phyloP scores from a whole-genome alignment of 1,284 basidiomycete species.

The Microbotryum lychnidis-dioicae region DNA sequence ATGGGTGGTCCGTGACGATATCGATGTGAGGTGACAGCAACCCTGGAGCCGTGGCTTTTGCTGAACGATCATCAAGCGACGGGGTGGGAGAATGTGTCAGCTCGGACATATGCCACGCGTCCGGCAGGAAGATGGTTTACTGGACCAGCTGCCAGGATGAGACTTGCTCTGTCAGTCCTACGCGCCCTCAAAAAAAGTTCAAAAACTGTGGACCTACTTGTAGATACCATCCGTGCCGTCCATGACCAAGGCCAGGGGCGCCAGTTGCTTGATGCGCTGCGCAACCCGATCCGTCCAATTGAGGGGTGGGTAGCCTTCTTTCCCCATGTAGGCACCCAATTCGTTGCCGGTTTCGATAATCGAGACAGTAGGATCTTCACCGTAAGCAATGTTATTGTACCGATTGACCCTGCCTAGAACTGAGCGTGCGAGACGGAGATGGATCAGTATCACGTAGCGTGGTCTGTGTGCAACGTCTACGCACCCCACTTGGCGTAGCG shows the following conservation, averaged over 20 bases:
- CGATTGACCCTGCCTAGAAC: slow-evolving; percentile 8
- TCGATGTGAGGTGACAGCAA: not conserved
- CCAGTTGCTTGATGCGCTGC: slow-evolving; percentile 9
- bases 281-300: slow-evolving; percentile 19
- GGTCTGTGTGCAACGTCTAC: no score
- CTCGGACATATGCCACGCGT: slow-evolving; percentile 2
- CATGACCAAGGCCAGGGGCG: slow-evolving; percentile 22
- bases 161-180: no score
- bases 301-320: slow-evolving; percentile 25
- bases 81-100: slow-evolving; percentile 31
- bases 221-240: slow-evolving; percentile 27
- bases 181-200: no score
- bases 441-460: no score
- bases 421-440: no score
- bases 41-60: slow-evolving; percentile 8
- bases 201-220: slow-evolving; percentile 14
- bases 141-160: no score
- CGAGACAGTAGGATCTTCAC: slow-evolving; percentile 28
- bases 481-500: no score
- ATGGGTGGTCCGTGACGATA: slow-evolving; percentile 14
- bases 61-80: slow-evolving; percentile 25
- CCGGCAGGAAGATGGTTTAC: no score
- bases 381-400: slow-evolving; percentile 23
- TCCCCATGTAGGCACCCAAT: slow-evolving; percentile 23
- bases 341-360: slow-evolving; percentile 30